Percentiles rank a stretch among this genome's conserved stretches.
Evolutionary conservation across 1,284 basidiomycete genomes (phyloP).

Genomic region (Ceratobasidium sp.): DNA sequence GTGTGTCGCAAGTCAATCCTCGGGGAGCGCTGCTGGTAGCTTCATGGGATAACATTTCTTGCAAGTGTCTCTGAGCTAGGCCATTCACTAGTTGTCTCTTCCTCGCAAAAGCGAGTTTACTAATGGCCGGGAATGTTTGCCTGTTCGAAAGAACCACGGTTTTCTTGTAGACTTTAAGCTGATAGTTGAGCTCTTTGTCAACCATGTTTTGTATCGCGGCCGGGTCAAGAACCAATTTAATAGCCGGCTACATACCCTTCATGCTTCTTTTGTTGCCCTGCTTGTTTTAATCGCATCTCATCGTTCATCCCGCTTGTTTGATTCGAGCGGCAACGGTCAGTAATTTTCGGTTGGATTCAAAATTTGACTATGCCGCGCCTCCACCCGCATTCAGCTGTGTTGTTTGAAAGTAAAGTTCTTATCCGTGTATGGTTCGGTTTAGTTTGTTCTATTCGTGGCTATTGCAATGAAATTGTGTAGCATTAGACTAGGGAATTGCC

Average conservation of each 20-base stretch:
- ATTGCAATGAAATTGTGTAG: slow-evolving; percentile 24
- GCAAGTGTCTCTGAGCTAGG: background rate
- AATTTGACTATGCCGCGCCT: slow-evolving; percentile 10
- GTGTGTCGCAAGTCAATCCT: background rate
- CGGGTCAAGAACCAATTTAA: background rate
- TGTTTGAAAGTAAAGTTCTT: slow-evolving; percentile 21
- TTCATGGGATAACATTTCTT: background rate
- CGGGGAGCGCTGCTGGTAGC: background rate
- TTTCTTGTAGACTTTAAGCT: slow-evolving; percentile 11
- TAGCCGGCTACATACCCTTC: slow-evolving; percentile 7
- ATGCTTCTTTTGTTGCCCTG: background rate
- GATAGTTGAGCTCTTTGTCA: slow-evolving; percentile 1
- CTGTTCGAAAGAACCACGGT: background rate
- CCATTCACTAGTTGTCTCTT: slow-evolving; percentile 6
- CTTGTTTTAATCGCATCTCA: background rate
- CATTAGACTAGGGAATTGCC: slow-evolving; percentile 9
- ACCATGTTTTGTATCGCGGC: slow-evolving; percentile 4
- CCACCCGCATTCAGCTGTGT: background rate
- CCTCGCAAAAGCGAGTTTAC: slow-evolving; percentile 8
- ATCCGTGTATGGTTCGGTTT: slow-evolving; percentile 17
- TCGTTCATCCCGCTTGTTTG: slow-evolving; percentile 9
- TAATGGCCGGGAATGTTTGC: slow-evolving; percentile 3
- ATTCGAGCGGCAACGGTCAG: background rate
- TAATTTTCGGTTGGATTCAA: slow-evolving; percentile 6
- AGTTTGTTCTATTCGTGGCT: slow-evolving; percentile 11